Percentiles rank a stretch among this genome's conserved stretches.
phyloP scores from a whole-genome alignment of 345 rosid genomes.

The Citropsis articulata region DNA sequence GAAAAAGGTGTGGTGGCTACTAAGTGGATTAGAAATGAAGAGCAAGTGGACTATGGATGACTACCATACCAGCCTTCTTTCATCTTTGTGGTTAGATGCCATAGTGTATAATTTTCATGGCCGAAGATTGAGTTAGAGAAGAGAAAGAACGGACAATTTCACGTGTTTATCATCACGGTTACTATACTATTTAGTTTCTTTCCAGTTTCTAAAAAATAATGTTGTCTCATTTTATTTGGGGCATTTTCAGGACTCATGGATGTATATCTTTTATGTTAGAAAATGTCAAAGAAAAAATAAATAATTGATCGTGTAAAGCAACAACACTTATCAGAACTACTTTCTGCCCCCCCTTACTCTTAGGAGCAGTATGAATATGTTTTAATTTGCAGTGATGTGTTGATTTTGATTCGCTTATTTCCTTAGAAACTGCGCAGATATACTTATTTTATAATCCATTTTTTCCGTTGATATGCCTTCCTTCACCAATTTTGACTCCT shows the following conservation, averaged over 20 bases:
- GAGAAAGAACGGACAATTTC: not conserved
- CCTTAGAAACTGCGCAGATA: too few species aligned
- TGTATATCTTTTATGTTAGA: not conserved
- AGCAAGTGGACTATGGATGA: not conserved
- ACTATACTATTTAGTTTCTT: not conserved
- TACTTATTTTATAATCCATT: too few species aligned
- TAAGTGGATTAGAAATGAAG: too few species aligned
- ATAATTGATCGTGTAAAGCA: not conserved
- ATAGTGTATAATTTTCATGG: not conserved
- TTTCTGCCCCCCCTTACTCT: too few species aligned
- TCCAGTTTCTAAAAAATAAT: not conserved
- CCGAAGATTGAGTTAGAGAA: not conserved
- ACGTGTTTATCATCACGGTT: not conserved
- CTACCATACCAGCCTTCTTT: not conserved
- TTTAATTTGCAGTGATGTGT: not conserved
- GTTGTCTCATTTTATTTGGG: not conserved
- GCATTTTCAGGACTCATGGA: not conserved
- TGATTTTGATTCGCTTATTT: not conserved
- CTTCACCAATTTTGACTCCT: too few species aligned
- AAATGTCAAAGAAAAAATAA: not conserved
- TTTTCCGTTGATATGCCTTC: too few species aligned
- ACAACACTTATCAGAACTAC: not conserved
- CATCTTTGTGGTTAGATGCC: not conserved
- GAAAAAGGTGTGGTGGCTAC: too few species aligned
- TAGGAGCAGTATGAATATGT: not conserved